A percentile compares a stretch with the other conserved stretches of the same genome.
Evolutionary conservation across 169 alveolate species (phyloP).

Genomic region (Fabrea salina): DNA sequence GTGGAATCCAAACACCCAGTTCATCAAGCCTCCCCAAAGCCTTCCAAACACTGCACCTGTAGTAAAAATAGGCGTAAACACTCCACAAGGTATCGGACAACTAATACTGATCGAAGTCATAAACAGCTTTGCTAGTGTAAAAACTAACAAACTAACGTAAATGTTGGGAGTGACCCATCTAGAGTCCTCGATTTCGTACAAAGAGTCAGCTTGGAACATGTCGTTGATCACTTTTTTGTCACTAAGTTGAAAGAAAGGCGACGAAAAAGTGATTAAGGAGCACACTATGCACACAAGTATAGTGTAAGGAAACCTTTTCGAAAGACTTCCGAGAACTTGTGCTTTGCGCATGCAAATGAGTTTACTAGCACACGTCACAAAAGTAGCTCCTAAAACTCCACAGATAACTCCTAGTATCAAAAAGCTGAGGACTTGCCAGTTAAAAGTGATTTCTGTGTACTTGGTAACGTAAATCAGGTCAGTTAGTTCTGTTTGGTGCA

Average conservation of each 20-base stretch:
- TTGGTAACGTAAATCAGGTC: not conserved
- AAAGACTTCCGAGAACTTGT: no score
- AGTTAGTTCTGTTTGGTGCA: conserved; percentile 1
- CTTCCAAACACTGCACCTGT: conserved; percentile 77
- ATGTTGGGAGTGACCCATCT: not conserved
- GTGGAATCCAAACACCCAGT: not conserved
- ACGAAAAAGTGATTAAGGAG: not conserved
- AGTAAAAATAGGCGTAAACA: conserved; percentile 74
- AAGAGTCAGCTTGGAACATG: not conserved
- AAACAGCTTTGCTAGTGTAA: conserved; percentile 54
- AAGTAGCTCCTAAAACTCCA: not conserved
- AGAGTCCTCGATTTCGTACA: not conserved
- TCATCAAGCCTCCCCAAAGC: conserved; percentile 53
- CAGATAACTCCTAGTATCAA: not conserved
- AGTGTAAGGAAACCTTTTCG: conserved; percentile 2
- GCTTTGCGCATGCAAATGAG: not conserved
- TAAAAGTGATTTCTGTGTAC: not conserved
- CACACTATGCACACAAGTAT: not conserved
- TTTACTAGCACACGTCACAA: not conserved
- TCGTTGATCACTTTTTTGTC: not conserved
- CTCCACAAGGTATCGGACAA: conserved; percentile 79
- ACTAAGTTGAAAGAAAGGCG: not conserved
- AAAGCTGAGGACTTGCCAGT: not conserved
- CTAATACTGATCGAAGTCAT: conserved; percentile 57
- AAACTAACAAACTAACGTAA: conserved; percentile 31